These are phyloP conservation scores for Kwoniella sp. DNA, from an alignment of 768 basidiomycete genomes.

Conservation along the genomic window DNA sequence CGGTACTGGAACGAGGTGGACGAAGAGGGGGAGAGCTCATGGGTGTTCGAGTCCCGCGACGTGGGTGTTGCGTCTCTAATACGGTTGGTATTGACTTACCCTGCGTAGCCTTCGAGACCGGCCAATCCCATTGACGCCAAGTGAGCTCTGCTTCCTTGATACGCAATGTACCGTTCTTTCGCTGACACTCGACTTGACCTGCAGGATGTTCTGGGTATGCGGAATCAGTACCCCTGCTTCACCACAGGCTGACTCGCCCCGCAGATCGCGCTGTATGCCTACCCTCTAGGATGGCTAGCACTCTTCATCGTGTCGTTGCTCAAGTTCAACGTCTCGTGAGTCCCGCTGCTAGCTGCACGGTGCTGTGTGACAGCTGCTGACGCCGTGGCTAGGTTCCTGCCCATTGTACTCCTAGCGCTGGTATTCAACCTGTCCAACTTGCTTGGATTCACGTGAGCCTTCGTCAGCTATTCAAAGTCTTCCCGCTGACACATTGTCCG, in stretches of 20 bases:
- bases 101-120: slow-evolving; percentile 70
- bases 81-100: not conserved
- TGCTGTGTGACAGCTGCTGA: not conserved
- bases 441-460: slow-evolving; percentile 93
- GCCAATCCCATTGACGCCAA: slow-evolving; percentile 82
- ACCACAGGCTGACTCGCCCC: slow-evolving; percentile 5
- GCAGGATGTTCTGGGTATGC: slow-evolving; percentile 88
- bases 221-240: slow-evolving; percentile 9
- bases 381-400: slow-evolving; percentile 67
- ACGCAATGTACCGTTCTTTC: slow-evolving; percentile 1
- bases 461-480: not conserved
- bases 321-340: slow-evolving; percentile 81
- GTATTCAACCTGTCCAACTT: slow-evolving; percentile 95
- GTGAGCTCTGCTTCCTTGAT: slow-evolving; percentile 54
- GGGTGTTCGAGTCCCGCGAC: slow-evolving; percentile 97
- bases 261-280: slow-evolving; percentile 81
- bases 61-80: slow-evolving; percentile 54
- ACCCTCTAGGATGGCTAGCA: slow-evolving; percentile 80
- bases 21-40: slow-evolving; percentile 89
- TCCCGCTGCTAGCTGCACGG: slow-evolving; percentile 20
- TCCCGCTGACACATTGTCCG: too few relatives aligned
- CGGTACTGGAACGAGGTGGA: slow-evolving; percentile 99
- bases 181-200: slow-evolving; percentile 1
- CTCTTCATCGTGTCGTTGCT: slow-evolving; percentile 83
- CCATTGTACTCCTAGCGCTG: slow-evolving; percentile 86